A percentile compares a stretch with the other conserved stretches of the same genome.
phyloP scores from a whole-genome alignment of 345 rosid species.

The Excoecaria agallocha region DNA sequence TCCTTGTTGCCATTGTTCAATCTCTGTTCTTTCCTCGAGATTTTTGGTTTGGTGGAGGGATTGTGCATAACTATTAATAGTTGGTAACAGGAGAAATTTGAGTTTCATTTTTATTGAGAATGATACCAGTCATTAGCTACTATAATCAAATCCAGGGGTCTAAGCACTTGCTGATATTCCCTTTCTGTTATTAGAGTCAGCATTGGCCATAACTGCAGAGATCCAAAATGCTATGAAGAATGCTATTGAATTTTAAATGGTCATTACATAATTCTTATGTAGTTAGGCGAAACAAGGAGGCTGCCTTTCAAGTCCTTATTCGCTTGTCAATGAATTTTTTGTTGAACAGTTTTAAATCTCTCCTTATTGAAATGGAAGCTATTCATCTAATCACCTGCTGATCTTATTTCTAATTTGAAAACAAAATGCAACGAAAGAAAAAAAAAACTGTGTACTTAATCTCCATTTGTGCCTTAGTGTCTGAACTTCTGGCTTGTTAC shows the following conservation, averaged over 20 bases:
- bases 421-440: neutral
- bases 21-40: neutral
- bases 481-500: constrained; percentile 17
- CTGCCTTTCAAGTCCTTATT: neutral
- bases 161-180: neutral
- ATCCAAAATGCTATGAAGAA: neutral
- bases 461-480: neutral
- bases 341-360: neutral
- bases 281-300: neutral
- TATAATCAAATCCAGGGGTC: neutral
- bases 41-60: neutral
- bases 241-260: neutral
- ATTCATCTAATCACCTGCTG: neutral
- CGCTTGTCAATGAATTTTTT: neutral
- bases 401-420: neutral
- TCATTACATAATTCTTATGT: neutral
- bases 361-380: neutral
- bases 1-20: neutral
- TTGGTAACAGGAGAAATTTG: neutral
- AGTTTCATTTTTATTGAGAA: neutral
- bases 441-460: neutral
- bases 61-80: neutral
- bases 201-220: neutral
- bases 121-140: neutral
- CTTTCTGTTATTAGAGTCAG: neutral